Evolutionary conservation across 176 grass and related monocot genomes (phyloP).

Genomic region (Dactylis glomerata): DNA sequence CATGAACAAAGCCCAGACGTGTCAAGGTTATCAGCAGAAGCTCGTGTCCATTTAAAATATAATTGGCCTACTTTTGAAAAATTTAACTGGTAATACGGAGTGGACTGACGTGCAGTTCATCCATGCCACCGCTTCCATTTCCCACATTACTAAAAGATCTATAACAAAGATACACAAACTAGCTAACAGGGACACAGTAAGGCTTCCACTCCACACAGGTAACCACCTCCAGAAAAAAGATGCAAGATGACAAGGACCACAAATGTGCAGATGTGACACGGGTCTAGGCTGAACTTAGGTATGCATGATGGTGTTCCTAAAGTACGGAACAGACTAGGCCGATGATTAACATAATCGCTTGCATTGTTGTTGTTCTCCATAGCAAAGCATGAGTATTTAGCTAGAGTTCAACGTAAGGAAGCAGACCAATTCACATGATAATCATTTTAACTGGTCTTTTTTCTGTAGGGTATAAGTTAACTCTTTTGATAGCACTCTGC

Average conservation of each 20-base stretch:
- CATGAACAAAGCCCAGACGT: neutral
- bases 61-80: constrained; percentile 11
- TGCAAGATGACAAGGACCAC: neutral
- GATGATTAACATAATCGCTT: neutral
- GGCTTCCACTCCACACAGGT: neutral
- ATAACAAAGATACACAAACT: neutral
- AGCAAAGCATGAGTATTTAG: neutral
- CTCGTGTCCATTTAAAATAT: neutral
- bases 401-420: constrained; percentile 11
- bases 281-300: neutral
- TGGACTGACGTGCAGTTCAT: neutral
- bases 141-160: neutral
- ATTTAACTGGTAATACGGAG: neutral
- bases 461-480: neutral
- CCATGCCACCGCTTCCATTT: neutral
- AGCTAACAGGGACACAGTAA: neutral
- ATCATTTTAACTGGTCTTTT: neutral
- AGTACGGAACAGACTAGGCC: neutral
- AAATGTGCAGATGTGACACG: neutral
- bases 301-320: neutral
- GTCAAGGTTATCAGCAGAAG: constrained; percentile 23
- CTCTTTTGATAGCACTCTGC: constrained; percentile 4
- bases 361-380: neutral
- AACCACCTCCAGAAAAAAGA: neutral
- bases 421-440: neutral